Evolutionary conservation across 2,329 filamentous ascomycete species (phyloP).

Genomic region (Drechslerella dactyloides): DNA sequence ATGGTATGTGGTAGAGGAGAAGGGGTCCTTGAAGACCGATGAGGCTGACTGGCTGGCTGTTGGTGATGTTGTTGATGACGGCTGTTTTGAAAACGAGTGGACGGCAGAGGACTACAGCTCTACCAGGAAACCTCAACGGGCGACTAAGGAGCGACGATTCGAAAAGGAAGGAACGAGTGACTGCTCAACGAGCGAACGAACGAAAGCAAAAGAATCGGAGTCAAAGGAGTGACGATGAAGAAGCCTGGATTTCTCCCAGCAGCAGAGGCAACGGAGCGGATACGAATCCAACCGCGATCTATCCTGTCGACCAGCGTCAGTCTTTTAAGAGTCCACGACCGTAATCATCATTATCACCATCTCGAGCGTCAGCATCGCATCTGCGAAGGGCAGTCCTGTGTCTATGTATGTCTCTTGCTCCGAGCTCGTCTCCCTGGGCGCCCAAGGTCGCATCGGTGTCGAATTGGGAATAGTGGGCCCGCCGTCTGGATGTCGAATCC

Average conservation of each 20-base stretch:
- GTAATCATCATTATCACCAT: background rate
- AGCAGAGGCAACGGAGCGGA: slow-evolving; percentile 10
- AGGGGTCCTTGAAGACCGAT: background rate
- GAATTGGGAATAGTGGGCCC: background rate
- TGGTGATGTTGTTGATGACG: background rate
- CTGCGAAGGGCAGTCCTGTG: too few species aligned
- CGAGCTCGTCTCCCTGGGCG: background rate
- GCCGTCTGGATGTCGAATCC: background rate
- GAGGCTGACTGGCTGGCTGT: slow-evolving; percentile 4
- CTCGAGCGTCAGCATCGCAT: background rate
- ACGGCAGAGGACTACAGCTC: slow-evolving; percentile 39
- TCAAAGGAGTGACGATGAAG: slow-evolving; percentile 42
- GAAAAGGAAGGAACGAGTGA: slow-evolving; percentile 27
- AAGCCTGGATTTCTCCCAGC: slow-evolving; percentile 2
- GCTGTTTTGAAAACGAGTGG: slow-evolving; percentile 32
- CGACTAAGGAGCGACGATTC: slow-evolving; percentile 12
- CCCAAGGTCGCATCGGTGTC: background rate
- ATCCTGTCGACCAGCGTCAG: slow-evolving; percentile 18
- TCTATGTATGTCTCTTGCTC: background rate
- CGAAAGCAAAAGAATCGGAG: slow-evolving; percentile 15
- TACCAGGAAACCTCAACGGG: slow-evolving; percentile 23
- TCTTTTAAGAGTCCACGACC: slow-evolving; percentile 13
- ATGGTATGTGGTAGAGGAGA: background rate
- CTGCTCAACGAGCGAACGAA: background rate
- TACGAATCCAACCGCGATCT: slow-evolving; percentile 39